Evolutionary conservation across 2,329 filamentous ascomycete genomes (phyloP).

Genomic region (Pleoardoris graminearum): DNA sequence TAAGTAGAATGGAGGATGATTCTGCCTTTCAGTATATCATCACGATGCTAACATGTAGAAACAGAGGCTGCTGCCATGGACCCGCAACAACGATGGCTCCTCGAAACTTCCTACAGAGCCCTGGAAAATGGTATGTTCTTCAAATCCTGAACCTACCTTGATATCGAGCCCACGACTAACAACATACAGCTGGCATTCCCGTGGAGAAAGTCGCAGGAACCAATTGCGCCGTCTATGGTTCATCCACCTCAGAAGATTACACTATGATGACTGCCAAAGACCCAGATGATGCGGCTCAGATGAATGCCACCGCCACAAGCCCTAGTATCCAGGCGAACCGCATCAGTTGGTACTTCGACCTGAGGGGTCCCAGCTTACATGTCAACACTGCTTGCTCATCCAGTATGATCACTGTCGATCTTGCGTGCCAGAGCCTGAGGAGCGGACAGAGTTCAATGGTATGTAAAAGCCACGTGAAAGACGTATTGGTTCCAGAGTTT

Average conservation of each 20-base stretch:
- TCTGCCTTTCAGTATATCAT: not conserved
- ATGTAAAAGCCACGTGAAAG: not conserved
- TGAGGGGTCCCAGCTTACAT: slow-evolving; percentile 21
- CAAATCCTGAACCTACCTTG: no score
- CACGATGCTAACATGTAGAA: not conserved
- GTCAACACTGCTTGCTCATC: slow-evolving; percentile 28
- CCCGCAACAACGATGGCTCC: slow-evolving; percentile 25
- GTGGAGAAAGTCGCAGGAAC: not conserved
- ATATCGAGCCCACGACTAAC: not conserved
- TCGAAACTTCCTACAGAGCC: slow-evolving; percentile 33
- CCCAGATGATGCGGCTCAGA: slow-evolving; percentile 14
- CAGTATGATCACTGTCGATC: slow-evolving; percentile 18
- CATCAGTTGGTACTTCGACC: slow-evolving; percentile 25
- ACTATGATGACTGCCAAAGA: slow-evolving; percentile 24
- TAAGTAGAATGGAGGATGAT: not conserved
- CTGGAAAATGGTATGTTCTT: slow-evolving; percentile 34
- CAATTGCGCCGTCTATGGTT: not conserved
- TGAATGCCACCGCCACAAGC: not conserved
- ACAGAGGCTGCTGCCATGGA: slow-evolving; percentile 24
- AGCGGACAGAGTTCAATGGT: slow-evolving; percentile 3
- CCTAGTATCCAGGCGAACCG: slow-evolving; percentile 15
- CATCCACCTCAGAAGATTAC: slow-evolving; percentile 9
- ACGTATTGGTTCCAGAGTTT: no score
- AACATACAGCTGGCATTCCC: not conserved
- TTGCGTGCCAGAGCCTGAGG: slow-evolving; percentile 13